phyloP scores from a whole-genome alignment of 2,329 filamentous ascomycete genomes.

The Neofusicoccum kwambonambiense region DNA sequence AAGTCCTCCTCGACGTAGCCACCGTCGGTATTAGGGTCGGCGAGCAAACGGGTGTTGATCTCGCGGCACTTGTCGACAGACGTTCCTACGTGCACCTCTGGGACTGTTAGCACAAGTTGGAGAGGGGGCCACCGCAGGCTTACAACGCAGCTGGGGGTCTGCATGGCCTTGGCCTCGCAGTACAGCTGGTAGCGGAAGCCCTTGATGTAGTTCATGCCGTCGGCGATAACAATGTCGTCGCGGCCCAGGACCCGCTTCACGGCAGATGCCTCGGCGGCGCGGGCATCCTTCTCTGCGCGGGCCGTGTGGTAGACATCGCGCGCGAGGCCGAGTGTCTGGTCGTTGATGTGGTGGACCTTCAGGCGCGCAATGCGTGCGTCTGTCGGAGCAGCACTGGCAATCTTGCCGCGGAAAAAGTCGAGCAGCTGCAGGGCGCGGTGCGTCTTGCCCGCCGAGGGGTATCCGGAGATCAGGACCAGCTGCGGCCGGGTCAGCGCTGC shows the following conservation, averaged over 20 bases:
- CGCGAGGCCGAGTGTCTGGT: slow-evolving; percentile 67
- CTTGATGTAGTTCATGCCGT: slow-evolving; percentile 85
- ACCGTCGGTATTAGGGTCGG: slow-evolving; percentile 35
- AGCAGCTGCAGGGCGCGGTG: slow-evolving; percentile 63
- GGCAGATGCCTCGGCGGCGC: slow-evolving; percentile 72
- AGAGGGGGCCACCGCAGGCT: slow-evolving; percentile 25
- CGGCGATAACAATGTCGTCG: slow-evolving; percentile 74
- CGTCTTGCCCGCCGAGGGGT: slow-evolving; percentile 63
- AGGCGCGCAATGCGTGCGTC: slow-evolving; percentile 53
- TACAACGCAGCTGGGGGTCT: slow-evolving; percentile 73
- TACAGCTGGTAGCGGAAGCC: slow-evolving; percentile 84
- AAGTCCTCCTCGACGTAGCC: slow-evolving; percentile 63
- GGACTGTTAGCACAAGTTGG: slow-evolving; percentile 30
- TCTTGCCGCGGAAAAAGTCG: slow-evolving; percentile 61
- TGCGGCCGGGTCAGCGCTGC: slow-evolving; percentile 28
- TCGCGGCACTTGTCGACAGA: slow-evolving; percentile 55
- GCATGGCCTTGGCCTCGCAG: slow-evolving; percentile 78
- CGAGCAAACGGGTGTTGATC: slow-evolving; percentile 60
- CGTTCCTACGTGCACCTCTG: slow-evolving; percentile 58
- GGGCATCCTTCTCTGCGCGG: slow-evolving; percentile 78
- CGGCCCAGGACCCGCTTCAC: slow-evolving; percentile 73
- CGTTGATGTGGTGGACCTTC: slow-evolving; percentile 71
- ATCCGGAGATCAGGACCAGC: slow-evolving; percentile 63
- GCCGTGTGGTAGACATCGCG: slow-evolving; percentile 74
- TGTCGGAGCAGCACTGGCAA: slow-evolving; percentile 45